phyloP scores from a whole-genome alignment of 1,284 basidiomycete species.

The Rhodotorula sp. region DNA sequence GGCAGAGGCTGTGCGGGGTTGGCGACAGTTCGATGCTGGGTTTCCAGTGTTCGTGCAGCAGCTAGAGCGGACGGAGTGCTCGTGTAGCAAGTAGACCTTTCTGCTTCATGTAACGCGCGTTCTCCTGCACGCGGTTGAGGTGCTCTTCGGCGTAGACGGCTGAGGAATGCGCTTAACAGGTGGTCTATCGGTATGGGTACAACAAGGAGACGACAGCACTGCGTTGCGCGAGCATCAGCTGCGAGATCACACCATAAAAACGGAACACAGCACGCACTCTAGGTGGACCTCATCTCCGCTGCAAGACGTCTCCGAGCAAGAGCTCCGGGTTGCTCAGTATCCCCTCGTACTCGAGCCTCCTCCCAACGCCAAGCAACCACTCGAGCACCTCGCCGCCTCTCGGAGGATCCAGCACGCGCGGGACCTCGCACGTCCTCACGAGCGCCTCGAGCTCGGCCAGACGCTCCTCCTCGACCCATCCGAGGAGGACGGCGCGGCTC shows the following conservation, averaged over 20 bases:
- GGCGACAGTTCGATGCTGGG: constrained; percentile 75
- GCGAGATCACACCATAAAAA: too few relatives aligned
- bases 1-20: constrained; percentile 72
- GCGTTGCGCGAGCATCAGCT: not conserved
- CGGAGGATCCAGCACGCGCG: constrained; percentile 13
- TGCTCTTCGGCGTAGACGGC: not conserved
- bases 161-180: too few relatives aligned
- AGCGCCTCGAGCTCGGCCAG: constrained; percentile 29
- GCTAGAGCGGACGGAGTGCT: not conserved
- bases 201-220: not conserved
- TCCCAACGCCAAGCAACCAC: constrained; percentile 33
- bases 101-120: too few relatives aligned
- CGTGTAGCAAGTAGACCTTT: not conserved
- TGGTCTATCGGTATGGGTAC: constrained; percentile 1
- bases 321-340: constrained; percentile 35
- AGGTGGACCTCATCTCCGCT: constrained; percentile 2
- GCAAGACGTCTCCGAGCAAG: constrained; percentile 30
- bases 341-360: constrained; percentile 36
- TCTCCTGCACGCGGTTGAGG: too few relatives aligned
- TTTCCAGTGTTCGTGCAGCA: constrained; percentile 81
- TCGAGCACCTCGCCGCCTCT: constrained; percentile 33
- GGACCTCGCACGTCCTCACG: constrained; percentile 23
- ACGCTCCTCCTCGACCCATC: constrained; percentile 40
- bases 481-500: constrained; percentile 31
- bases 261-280: not conserved